A percentile compares a stretch with the other conserved stretches of the same genome.
Evolutionary conservation across 2,329 filamentous ascomycete genomes (phyloP).

Genomic region (Fusarium nygamai): DNA sequence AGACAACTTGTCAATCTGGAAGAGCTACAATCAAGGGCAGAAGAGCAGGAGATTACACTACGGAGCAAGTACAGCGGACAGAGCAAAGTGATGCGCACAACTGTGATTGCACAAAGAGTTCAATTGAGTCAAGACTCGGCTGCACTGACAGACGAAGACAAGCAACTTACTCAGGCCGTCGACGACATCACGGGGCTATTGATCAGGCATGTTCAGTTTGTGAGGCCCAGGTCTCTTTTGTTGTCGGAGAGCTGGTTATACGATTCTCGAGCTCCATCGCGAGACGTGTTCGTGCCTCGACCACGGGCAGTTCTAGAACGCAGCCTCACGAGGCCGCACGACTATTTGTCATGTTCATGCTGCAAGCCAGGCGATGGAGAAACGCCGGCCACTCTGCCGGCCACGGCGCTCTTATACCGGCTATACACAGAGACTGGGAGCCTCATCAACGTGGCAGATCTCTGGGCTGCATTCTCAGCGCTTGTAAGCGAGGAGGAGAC

Average conservation of each 20-base stretch:
- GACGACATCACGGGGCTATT: constrained; percentile 55
- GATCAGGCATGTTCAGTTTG: constrained; percentile 36
- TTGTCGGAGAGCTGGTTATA: constrained; percentile 81
- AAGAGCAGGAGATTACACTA: constrained; percentile 60
- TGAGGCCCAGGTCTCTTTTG: constrained; percentile 56
- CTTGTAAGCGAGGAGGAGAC: constrained; percentile 60
- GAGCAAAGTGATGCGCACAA: constrained; percentile 76
- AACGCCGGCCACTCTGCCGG: constrained; percentile 70
- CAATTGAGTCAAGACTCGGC: constrained; percentile 81
- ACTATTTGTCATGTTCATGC: constrained; percentile 80
- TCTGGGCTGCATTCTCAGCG: constrained; percentile 80
- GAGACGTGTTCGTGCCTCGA: constrained; percentile 78
- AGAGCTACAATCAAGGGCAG: constrained; percentile 56
- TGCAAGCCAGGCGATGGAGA: constrained; percentile 63
- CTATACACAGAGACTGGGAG: constrained; percentile 81
- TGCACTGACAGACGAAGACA: constrained; percentile 75
- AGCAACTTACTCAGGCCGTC: constrained; percentile 73
- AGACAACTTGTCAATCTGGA: constrained; percentile 58
- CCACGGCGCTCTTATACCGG: constrained; percentile 79
- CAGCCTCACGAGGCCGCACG: constrained; percentile 76
- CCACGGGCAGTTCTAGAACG: constrained; percentile 77
- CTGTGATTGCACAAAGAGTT: constrained; percentile 83
- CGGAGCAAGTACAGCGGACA: constrained; percentile 81
- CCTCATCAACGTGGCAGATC: constrained; percentile 80
- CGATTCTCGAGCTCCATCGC: constrained; percentile 74